Evolutionary conservation across 2,329 filamentous ascomycete species (phyloP).

Genomic region (Stagonosporopsis tanaceti): DNA sequence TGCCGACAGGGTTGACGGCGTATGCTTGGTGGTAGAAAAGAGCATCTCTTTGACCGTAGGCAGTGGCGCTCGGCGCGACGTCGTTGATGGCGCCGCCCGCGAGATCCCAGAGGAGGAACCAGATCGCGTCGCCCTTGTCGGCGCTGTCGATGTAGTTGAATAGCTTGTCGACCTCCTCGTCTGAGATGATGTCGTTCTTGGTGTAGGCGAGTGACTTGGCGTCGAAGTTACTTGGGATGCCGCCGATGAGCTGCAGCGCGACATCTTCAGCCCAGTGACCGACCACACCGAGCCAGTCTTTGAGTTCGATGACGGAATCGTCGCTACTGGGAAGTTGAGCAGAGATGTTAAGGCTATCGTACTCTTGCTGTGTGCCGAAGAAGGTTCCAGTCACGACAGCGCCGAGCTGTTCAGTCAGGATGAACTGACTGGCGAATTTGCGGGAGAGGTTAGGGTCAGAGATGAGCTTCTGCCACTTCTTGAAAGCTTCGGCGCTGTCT

Average conservation of each 20-base stretch:
- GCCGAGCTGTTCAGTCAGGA: conserved; percentile 40
- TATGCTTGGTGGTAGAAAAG: conserved; percentile 51
- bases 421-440: conserved; percentile 46
- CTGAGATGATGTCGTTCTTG: conserved; percentile 39
- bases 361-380: conserved; percentile 45
- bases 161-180: conserved; percentile 41
- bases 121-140: conserved; percentile 44
- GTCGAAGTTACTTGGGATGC: conserved; percentile 45
- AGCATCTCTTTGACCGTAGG: conserved; percentile 45
- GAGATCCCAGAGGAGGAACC: conserved; percentile 48
- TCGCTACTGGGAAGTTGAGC: conserved; percentile 33
- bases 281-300: conserved; percentile 46
- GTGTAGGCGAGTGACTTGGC: conserved; percentile 47
- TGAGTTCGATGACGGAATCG: conserved; percentile 35
- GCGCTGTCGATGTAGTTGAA: conserved; percentile 43
- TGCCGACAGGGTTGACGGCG: conserved; percentile 43
- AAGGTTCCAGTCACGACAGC: conserved; percentile 45
- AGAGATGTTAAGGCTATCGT: conserved; percentile 44
- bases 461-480: conserved; percentile 47
- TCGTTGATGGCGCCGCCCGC: conserved; percentile 46
- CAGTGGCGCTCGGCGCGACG: conserved; percentile 40
- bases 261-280: conserved; percentile 45
- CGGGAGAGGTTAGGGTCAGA: conserved; percentile 41
- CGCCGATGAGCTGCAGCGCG: conserved; percentile 39
- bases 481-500: conserved; percentile 42